Percentiles rank a stretch among this genome's conserved stretches.
Evolutionary conservation across 768 basidiomycete species (phyloP).

Genomic region (Auricularia sp.): DNA sequence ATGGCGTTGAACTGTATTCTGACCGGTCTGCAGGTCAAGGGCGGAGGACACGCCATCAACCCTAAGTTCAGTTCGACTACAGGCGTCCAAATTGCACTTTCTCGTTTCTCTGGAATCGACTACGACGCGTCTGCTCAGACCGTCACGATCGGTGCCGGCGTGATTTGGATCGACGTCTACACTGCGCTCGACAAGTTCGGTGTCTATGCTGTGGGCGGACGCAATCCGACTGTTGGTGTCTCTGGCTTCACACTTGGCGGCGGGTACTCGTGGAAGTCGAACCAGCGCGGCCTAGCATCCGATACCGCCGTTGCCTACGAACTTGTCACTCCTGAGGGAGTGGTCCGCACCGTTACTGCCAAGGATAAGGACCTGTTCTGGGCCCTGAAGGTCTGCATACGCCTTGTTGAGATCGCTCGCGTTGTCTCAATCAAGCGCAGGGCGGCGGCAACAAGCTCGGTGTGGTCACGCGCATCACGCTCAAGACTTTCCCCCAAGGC

Average conservation of each 20-base stretch:
- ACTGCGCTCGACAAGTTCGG: not conserved
- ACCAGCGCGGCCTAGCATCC: constrained; percentile 22
- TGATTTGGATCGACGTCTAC: constrained; percentile 17
- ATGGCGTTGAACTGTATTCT: no score
- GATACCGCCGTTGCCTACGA: constrained; percentile 23
- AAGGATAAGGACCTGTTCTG: constrained; percentile 2
- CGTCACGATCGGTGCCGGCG: constrained; percentile 19
- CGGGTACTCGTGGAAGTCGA: constrained; percentile 25
- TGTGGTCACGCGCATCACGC: constrained; percentile 1
- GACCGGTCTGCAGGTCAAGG: constrained; percentile 13
- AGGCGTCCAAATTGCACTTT: constrained; percentile 21
- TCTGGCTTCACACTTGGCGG: constrained; percentile 4
- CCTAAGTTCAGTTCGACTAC: constrained; percentile 23
- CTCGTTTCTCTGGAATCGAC: constrained; percentile 16
- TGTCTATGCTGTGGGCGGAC: constrained; percentile 2
- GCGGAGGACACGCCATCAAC: constrained; percentile 22
- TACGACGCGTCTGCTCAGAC: constrained; percentile 9
- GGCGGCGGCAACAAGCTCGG: not conserved
- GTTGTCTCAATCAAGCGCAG: not conserved
- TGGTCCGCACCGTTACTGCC: not conserved
- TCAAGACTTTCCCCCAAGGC: constrained; percentile 2
- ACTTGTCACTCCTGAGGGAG: constrained; percentile 23
- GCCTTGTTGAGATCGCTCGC: not conserved
- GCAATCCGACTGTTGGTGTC: constrained; percentile 1
- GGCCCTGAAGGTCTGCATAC: constrained; percentile 2